Conservation (phyloP, 768 basidiomycete species). For the Leccinum longicurvipes region DNA sequence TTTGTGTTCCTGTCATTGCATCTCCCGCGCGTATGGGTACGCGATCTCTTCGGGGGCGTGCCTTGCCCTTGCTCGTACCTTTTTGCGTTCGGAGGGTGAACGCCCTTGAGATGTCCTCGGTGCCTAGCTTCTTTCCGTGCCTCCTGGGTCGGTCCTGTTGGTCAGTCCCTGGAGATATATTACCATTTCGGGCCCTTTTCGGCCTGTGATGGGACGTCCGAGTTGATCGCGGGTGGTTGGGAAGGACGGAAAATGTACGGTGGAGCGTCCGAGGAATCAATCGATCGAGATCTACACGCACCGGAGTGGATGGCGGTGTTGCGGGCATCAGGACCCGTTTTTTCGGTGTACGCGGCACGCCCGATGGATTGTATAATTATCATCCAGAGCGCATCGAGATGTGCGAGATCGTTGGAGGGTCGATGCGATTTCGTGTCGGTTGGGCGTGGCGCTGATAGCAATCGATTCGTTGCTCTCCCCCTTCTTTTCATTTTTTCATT, state of each 20-base stretch:
- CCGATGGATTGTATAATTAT: neutral
- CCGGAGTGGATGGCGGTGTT: slow-evolving; percentile 13
- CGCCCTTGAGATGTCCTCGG: neutral
- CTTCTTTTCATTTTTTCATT: neutral
- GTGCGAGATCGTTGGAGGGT: slow-evolving; percentile 1
- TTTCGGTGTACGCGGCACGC: neutral
- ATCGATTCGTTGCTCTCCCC: neutral
- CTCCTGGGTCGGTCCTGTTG: neutral
- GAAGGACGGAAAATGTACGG: neutral
- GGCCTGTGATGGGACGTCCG: neutral
- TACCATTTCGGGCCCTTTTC: neutral
- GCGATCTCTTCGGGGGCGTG: neutral
- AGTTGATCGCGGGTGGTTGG: slow-evolving; percentile 10
- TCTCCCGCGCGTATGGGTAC: neutral
- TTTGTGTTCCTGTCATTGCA: neutral
- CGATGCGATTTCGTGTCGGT: neutral
- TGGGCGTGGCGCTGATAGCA: neutral
- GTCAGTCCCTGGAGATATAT: neutral
- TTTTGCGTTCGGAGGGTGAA: neutral
- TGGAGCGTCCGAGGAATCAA: slow-evolving; percentile 10
- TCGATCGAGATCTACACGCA: slow-evolving; percentile 16
- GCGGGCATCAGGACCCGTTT: neutral
- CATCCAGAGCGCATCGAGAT: slow-evolving; percentile 8
- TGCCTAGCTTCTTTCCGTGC: neutral
- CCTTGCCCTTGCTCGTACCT: neutral